These are phyloP conservation scores for Parastagonospora nodorum DNA, from an alignment of 2,329 filamentous ascomycete genomes.

Conservation along the genomic window DNA sequence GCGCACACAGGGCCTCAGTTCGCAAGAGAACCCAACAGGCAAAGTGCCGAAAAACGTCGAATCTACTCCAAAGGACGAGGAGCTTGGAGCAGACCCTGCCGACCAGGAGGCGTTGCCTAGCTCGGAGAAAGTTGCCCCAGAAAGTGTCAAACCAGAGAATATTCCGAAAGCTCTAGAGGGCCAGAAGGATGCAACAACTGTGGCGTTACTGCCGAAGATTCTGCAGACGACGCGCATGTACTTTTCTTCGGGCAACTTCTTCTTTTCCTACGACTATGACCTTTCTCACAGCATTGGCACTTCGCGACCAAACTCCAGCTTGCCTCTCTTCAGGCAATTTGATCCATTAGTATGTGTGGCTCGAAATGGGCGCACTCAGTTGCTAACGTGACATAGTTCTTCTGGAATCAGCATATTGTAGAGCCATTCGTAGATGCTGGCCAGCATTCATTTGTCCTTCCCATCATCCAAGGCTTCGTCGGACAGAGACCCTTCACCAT, in stretches of 20 bases:
- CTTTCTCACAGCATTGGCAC: conserved; percentile 70
- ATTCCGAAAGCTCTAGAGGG: conserved; percentile 43
- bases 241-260: conserved; percentile 84
- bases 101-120: conserved; percentile 28
- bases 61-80: conserved; percentile 33
- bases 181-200: conserved; percentile 37
- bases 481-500: conserved; percentile 83
- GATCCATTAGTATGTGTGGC: conserved; percentile 64
- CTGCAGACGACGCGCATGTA: conserved; percentile 82
- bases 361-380: background rate
- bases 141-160: conserved; percentile 36
- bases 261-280: conserved; percentile 93
- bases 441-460: conserved; percentile 73
- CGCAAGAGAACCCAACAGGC: conserved; percentile 51
- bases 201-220: conserved; percentile 75
- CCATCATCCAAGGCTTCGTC: conserved; percentile 91
- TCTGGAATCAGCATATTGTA: conserved; percentile 86
- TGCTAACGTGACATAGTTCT: conserved; percentile 60
- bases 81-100: conserved; percentile 16
- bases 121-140: conserved; percentile 22
- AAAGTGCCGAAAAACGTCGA: conserved; percentile 42
- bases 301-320: conserved; percentile 50
- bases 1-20: conserved; percentile 70
- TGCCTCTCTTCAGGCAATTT: conserved; percentile 72
- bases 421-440: conserved; percentile 75